These are phyloP conservation scores for Piromyces finnis DNA, from an alignment of 192 early-diverging fungal genomes.

Conservation along the genomic window DNA sequence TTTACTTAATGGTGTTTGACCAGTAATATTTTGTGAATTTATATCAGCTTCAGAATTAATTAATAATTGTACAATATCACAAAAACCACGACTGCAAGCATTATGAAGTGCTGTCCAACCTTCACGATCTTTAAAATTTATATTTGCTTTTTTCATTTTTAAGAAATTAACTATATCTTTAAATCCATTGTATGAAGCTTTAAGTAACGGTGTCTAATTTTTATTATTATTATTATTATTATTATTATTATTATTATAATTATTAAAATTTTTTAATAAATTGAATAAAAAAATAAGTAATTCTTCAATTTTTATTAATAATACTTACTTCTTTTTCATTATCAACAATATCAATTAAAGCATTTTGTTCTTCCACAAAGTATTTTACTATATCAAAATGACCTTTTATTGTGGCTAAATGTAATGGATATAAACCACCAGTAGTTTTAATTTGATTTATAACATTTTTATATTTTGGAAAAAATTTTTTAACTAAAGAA, in stretches of 20 bases:
- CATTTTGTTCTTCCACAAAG: not conserved
- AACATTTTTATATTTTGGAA: not conserved
- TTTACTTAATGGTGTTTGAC: conserved; percentile 55
- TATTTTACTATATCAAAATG: not conserved
- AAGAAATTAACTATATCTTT: conserved; percentile 34
- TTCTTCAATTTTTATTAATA: too few relatives aligned
- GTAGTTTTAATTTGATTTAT: not conserved
- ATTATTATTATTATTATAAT: too few relatives aligned
- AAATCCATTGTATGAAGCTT: conserved; percentile 52
- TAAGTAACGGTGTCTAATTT: conserved; percentile 56
- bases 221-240: too few relatives aligned
- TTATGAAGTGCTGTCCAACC: conserved; percentile 75
- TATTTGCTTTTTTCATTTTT: conserved; percentile 33
- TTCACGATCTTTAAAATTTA: conserved; percentile 46
- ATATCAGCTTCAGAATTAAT: conserved; percentile 34
- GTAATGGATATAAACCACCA: not conserved
- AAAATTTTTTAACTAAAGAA: too few relatives aligned
- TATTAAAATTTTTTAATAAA: too few relatives aligned
- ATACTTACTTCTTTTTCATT: not conserved
- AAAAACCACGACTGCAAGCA: conserved; percentile 38
- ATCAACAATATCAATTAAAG: not conserved
- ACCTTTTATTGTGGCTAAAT: not conserved
- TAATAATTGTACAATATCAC: conserved; percentile 31
- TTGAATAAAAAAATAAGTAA: too few relatives aligned
- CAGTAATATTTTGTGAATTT: conserved; percentile 37